Base-by-base conservation (phyloP, 345 rosid genomes). In the Eucalyptus marginata region DNA sequence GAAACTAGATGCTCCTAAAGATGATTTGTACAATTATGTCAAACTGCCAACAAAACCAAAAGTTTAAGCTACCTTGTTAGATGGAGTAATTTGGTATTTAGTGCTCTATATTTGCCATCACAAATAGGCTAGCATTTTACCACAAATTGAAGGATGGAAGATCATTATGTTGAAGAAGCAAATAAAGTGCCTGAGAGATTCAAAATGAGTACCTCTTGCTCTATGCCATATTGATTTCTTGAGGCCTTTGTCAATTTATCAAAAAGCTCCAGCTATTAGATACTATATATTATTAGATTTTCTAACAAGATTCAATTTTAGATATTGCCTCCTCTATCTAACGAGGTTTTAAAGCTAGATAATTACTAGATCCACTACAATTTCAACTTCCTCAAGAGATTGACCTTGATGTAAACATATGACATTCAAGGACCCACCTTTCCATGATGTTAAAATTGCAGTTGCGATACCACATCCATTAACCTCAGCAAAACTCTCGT, bases 401-500 rank as follows among this genome's bases (percentile, higher is more conserved):
- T 58, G 2, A 58, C 13, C 2, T 58, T 24, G n/a, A 25, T 25
- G 13, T 58, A 24, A 58, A 58, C 7, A 49, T 27, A 43, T 44
- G 22, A 20, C 46, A 64, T 2, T 49, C 64, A 51, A 36, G 52
- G 84, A 87, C 91, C 90, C 90, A 13, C 51, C 51, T 49, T 49
- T 49, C 51, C 51, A 49, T 49, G 51, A 49, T 49, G 49, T 49
- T 49, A 40, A 8, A 8, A 49, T 49, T 49, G 49, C 13, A 49
- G 49, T 49, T 12, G 49, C 13, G 7, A 49, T 49, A 49, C 49
- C 49, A 49, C 49, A 13, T 49, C 49, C 49, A 49, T 11, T 49
- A 49, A 49, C 13, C 49, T 49, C 49, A 49, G 95, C 91, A 89
- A 97, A 94, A 89, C 98, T 95, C 92, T 93, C 94, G 90, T 96